These are phyloP conservation scores for Penicillium soppii DNA, from an alignment of 495 filamentous ascomycete genomes.

Conservation along the genomic window DNA sequence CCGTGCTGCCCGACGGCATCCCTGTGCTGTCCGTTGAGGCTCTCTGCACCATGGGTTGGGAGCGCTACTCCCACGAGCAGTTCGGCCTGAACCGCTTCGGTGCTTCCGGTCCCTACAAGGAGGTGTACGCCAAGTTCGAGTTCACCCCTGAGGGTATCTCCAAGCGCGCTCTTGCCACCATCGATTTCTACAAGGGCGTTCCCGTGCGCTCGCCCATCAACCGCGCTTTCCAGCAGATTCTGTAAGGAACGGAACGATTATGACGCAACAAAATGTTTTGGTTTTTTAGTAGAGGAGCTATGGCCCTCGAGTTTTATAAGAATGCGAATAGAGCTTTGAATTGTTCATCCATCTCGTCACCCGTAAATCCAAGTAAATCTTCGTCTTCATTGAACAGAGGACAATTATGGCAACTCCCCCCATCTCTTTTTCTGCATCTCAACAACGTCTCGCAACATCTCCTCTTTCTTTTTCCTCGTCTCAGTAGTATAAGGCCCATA, in stretches of 20 bases:
- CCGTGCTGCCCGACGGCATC: slow-evolving; percentile 90
- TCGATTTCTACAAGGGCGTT: slow-evolving; percentile 96
- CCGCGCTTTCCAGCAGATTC: slow-evolving; percentile 63
- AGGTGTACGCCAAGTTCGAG: slow-evolving; percentile 99
- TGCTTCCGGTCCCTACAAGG: slow-evolving; percentile 93
- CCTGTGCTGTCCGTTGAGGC: slow-evolving; percentile 92
- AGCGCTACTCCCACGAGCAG: slow-evolving; percentile 98
- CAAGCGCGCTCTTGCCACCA: slow-evolving; percentile 87
- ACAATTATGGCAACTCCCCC: not conserved
- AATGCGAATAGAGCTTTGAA: slow-evolving; percentile 30
- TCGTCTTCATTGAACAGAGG: too few relatives aligned
- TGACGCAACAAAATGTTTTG: slow-evolving; percentile 27
- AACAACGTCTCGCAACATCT: slow-evolving; percentile 29
- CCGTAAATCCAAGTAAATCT: not conserved
- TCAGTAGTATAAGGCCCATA: slow-evolving; percentile 28
- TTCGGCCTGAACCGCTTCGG: slow-evolving; percentile 99
- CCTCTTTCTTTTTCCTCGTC: slow-evolving; percentile 26
- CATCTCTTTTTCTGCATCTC: slow-evolving; percentile 26
- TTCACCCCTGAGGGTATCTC: slow-evolving; percentile 94
- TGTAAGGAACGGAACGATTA: slow-evolving; percentile 30
- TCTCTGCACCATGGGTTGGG: slow-evolving; percentile 93
- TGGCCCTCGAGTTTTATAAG: slow-evolving; percentile 22
- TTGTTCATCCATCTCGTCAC: slow-evolving; percentile 11
- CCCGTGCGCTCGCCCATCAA: slow-evolving; percentile 91
- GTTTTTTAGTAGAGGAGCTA: slow-evolving; percentile 27